Base-by-base conservation (phyloP, 2,329 filamentous ascomycete species). In the Hypoxylon sp. region DNA sequence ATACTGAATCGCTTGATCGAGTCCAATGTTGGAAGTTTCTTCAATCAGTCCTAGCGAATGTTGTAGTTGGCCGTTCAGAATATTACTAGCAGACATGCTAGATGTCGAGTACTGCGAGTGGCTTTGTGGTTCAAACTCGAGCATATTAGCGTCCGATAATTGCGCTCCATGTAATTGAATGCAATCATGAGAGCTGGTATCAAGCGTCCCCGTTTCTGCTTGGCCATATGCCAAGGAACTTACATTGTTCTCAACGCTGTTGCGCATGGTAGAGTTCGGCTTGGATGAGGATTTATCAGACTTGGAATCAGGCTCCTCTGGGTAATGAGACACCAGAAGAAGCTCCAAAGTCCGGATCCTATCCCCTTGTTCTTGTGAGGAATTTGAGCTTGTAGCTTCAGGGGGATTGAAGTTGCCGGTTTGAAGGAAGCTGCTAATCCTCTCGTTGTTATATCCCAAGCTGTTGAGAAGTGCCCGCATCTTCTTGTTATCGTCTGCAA, bases 401-500 rank as follows among this genome's bases (percentile, higher is more conserved):
- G 19, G 25, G 27, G 39, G 29, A 53, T 27, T 16, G 11, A 59
- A 12, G 55, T 23, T 46, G 32, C 32, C 60, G 25, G 47, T 58
- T 53, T 39, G 60, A 21, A 73, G 64, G 29, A 61, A 72, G 11
- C 23, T 51, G 7, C 57, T 53, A 5, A 75, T 70, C 12, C 45
- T 52, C 16, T 82, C 79, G 63, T 90, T 85, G 43, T 79, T 76
- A 21, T 91, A 79, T 2, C 90, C 90, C 69, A 86, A 81, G 45
- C 83, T 78, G 54, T 82, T 80, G 32, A 93, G 81, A 16, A 93
- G 80, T 14, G 79, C 79, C 21, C 90, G 83, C 60, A 94, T 81
- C 56, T 85, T 85, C 63, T 80, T 84, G 76, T 94, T 94, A 77
- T 94, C 90, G 14, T 90, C 87, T 3, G 87, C 84, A 2, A 93